Evolutionary conservation across 768 basidiomycete species (phyloP).

Genomic region (Suillus occidentalis): DNA sequence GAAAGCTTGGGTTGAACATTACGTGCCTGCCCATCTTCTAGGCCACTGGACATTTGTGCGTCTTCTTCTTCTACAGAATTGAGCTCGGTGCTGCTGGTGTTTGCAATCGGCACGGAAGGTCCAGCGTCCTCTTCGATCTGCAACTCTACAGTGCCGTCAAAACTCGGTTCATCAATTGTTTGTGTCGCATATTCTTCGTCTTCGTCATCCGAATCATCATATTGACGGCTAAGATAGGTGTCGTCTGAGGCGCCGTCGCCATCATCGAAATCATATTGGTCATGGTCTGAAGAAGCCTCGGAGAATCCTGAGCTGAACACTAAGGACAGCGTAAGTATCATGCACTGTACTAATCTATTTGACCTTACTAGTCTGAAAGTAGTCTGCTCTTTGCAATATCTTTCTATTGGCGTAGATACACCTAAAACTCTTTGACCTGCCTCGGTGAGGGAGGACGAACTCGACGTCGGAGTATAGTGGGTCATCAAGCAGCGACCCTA

Average conservation of each 20-base stretch:
- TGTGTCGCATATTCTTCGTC: slow-evolving; percentile 45
- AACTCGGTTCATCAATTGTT: slow-evolving; percentile 32
- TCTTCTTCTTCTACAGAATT: background rate
- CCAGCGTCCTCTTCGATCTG: slow-evolving; percentile 21
- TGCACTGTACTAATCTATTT: background rate
- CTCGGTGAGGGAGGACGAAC: slow-evolving; percentile 63
- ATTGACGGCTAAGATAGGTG: slow-evolving; percentile 33
- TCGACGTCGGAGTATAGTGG: slow-evolving; percentile 84
- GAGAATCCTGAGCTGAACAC: slow-evolving; percentile 77
- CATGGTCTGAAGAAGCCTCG: slow-evolving; percentile 46
- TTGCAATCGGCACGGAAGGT: background rate
- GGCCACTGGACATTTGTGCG: slow-evolving; percentile 7
- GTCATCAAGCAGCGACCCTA: slow-evolving; percentile 78
- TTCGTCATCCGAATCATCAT: slow-evolving; percentile 53
- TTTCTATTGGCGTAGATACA: slow-evolving; percentile 69
- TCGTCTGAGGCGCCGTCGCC: slow-evolving; percentile 55
- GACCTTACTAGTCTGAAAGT: slow-evolving; percentile 69
- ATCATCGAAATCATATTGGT: slow-evolving; percentile 30
- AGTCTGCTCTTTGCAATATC: slow-evolving; percentile 69
- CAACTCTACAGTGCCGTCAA: slow-evolving; percentile 21
- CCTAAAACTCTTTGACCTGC: slow-evolving; percentile 36
- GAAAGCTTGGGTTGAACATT: slow-evolving; percentile 35
- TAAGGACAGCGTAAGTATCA: slow-evolving; percentile 22
- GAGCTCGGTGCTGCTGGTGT: slow-evolving; percentile 12
- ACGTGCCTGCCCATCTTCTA: slow-evolving; percentile 15